These are phyloP conservation scores for Syncephalastrum sp. DNA, from an alignment of 371 early-diverging fungal genomes.

Conservation along the genomic window DNA sequence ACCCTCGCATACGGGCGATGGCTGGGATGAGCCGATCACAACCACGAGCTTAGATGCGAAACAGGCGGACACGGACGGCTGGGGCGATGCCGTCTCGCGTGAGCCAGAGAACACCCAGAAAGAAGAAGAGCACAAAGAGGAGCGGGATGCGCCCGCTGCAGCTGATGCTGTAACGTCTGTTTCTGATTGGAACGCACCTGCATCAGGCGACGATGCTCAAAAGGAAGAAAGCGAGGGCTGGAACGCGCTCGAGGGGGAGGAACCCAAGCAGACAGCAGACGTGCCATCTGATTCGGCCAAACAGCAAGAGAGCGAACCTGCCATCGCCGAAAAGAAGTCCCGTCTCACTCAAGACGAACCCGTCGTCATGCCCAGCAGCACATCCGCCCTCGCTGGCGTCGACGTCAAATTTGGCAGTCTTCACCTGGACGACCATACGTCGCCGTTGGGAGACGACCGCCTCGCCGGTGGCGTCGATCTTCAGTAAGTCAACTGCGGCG, in stretches of 20 bases:
- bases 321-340: not conserved
- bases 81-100: not conserved
- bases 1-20: too few species aligned
- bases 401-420: conserved; percentile 77
- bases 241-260: too few species aligned
- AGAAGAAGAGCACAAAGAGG: too few species aligned
- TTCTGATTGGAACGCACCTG: too few species aligned
- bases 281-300: not conserved
- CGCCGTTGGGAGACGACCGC: conserved; percentile 8
- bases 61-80: not conserved
- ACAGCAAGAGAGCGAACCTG: not conserved
- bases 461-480: conserved; percentile 2
- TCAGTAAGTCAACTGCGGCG: not conserved
- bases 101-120: too few species aligned
- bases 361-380: conserved; percentile 75
- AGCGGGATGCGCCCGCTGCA: too few species aligned
- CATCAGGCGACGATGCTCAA: too few species aligned
- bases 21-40: too few species aligned
- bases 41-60: not conserved
- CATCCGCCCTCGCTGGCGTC: conserved; percentile 48
- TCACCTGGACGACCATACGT: conserved; percentile 34
- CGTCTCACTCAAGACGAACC: conserved; percentile 75
- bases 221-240: too few species aligned
- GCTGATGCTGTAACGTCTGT: too few species aligned
- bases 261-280: not conserved